Evolutionary conservation across 1,284 basidiomycete genomes (phyloP).

Genomic region (Tilletia indica): DNA sequence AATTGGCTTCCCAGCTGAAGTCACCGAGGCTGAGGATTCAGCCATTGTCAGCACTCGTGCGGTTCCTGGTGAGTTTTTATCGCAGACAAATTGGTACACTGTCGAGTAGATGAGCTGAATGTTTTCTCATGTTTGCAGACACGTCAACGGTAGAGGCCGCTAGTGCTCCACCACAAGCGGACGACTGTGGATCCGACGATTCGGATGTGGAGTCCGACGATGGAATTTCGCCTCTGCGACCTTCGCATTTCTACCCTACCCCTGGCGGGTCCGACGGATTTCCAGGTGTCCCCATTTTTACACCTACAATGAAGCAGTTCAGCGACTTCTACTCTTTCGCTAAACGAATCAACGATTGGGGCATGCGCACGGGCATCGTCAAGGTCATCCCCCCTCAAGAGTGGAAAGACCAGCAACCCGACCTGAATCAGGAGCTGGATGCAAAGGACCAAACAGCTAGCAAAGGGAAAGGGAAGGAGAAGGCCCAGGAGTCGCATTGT

Average conservation of each 20-base stretch:
- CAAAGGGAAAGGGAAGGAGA: no score
- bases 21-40: not conserved
- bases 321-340: conserved; percentile 52
- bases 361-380: conserved; percentile 53
- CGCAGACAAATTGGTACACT: no score
- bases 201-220: conserved; percentile 11
- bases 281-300: conserved; percentile 50
- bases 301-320: conserved; percentile 53
- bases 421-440: conserved; percentile 27
- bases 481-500: no score
- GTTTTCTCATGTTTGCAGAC: no score
- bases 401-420: conserved; percentile 48
- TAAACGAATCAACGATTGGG: conserved; percentile 51
- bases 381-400: conserved; percentile 51
- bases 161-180: not conserved
- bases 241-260: conserved; percentile 14
- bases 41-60: no score
- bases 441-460: no score
- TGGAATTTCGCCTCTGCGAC: not conserved
- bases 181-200: not conserved
- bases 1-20: not conserved
- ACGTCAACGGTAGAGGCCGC: no score
- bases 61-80: no score
- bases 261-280: conserved; percentile 3
- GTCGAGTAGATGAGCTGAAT: no score